Base-by-base conservation (phyloP, 257 asterid species). In the Solanum chilense region DNA sequence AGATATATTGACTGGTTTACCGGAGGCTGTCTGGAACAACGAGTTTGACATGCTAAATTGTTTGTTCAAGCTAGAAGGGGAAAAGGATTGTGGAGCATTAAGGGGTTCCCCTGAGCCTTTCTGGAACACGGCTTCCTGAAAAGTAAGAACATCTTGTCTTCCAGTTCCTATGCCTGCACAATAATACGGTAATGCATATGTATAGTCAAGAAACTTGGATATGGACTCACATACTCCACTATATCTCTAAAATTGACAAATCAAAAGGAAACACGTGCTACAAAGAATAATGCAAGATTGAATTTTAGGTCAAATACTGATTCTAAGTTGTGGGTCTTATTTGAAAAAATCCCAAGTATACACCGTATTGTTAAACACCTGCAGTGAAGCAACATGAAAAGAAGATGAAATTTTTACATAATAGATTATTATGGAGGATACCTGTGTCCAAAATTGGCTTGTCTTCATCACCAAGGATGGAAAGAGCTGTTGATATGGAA, bases 1-100 rank as follows among this genome's bases (percentile, higher is more conserved):
- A 91, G 98, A 94, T 90, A 95, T 86, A 83, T 82, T 86, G 75
- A 97, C 98, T 85, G 91, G 49, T 93, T 95, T 96, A 86, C 99
- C 99, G 0, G 98, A 95, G 37, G 86, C 92, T 39, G 92, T 91
- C 80, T 89, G 92, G 90, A 91, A 90, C 89, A 88, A 80, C 47
- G 92, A 87, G 87, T 73, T 70, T 56, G 92, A 86, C 41, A 45
- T 49, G 68, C 58, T 52, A 47, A 29, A 73, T 31, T 20, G 39
- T 82, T 66, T 86, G 44, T 44, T 74, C 47, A 42, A 16, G 33
- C 88, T 85, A 77, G 85, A 33, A 86, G 29, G 73, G 29, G 41
- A 73, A 73, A 37, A 81, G 23, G 90, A 75, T 33, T 76, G 68
- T 76, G 97, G 89, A 85, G 88, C 88, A 87, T 89, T 89, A 86